Evolutionary conservation across 1,139 yeast genomes (phyloP).

Genomic region (Yamadazyma buinensis): DNA sequence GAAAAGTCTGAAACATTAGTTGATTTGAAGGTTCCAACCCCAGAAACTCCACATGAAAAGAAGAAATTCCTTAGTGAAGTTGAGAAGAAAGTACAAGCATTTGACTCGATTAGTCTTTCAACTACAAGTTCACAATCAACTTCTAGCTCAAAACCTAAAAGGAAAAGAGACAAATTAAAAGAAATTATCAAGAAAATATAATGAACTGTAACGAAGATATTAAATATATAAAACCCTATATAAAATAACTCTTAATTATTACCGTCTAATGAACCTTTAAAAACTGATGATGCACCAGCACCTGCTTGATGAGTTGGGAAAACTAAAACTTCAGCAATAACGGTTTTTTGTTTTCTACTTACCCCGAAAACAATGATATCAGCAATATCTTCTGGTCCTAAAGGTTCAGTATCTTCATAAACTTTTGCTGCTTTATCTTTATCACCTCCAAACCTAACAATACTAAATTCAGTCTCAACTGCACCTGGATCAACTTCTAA

Average conservation of each 20-base stretch:
- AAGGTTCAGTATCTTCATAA: conserved; percentile 44
- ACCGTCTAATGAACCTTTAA: conserved; percentile 19
- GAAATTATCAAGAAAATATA: conserved; percentile 4
- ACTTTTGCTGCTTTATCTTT: conserved; percentile 37
- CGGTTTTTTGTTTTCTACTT: conserved; percentile 46
- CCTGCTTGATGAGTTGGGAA: conserved; percentile 56
- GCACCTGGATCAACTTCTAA: conserved; percentile 52
- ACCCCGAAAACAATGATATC: conserved; percentile 48
- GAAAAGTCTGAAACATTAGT: not conserved
- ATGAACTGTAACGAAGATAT: not conserved
- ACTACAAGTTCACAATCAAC: too few relatives aligned
- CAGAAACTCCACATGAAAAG: too few relatives aligned
- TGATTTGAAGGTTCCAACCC: too few relatives aligned
- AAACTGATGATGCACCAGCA: conserved; percentile 42
- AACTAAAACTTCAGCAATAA: conserved; percentile 47
- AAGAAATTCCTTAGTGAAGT: conserved; percentile 6
- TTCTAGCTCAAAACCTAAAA: too few relatives aligned
- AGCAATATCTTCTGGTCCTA: conserved; percentile 47
- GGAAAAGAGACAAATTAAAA: conserved; percentile 6
- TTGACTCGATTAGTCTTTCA: conserved; percentile 1
- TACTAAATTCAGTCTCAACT: conserved; percentile 49
- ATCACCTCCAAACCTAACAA: conserved; percentile 46
- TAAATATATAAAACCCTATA: not conserved
- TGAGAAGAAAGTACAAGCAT: conserved; percentile 6
- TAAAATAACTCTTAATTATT: not conserved